Base-by-base conservation (phyloP, 179 eudicot species). In the Carnegiea gigantea region DNA sequence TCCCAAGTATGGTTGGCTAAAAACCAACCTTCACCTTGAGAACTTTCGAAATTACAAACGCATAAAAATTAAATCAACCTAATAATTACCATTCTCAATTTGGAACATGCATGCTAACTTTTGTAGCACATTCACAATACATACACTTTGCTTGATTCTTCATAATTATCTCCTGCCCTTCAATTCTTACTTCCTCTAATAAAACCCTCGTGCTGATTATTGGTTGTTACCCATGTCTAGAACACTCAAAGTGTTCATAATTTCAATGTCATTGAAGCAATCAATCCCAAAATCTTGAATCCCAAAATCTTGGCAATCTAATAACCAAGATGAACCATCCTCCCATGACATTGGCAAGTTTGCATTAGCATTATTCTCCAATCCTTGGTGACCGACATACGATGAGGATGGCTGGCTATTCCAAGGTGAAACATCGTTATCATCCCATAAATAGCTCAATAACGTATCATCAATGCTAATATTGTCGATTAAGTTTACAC, bases 271-370 rank as follows among this genome's bases (percentile, higher is more conserved):
- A 57, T 78, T 75, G 80, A 92, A 88, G 44, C 90, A 87, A 51
- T 91, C 95, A 2, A 94, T 53, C 6, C 87, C 92, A 40, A 94
- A 94, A 85, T 94, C 98, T 43, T 94, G 95, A 60, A 94, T 81
- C 1, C 97, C 98, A 33, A 94, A 93, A 83, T 93, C 98, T 80
- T 92, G 89, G 81, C 94, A 94, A 73, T 93, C 94, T 82, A 89
- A 74, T 46, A 94, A 73, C 98, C 93, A 90, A 0, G 89, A 70
- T 80, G 84, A 86, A 10, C 38, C 65, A 68, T 82, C 83, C 17
- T 90, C 92, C 95, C 90, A 89, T 5, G 87, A 30, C 28, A 43
- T 75, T 23, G 91, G 85, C 48, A 85, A 81, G 36, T n/a, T 76
- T 10, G 23, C 74, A 73, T 68, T 64, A 49, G 70, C 49, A n/a